Base-by-base conservation (phyloP, 148 eudicot genomes). In the Silene conica region DNA sequence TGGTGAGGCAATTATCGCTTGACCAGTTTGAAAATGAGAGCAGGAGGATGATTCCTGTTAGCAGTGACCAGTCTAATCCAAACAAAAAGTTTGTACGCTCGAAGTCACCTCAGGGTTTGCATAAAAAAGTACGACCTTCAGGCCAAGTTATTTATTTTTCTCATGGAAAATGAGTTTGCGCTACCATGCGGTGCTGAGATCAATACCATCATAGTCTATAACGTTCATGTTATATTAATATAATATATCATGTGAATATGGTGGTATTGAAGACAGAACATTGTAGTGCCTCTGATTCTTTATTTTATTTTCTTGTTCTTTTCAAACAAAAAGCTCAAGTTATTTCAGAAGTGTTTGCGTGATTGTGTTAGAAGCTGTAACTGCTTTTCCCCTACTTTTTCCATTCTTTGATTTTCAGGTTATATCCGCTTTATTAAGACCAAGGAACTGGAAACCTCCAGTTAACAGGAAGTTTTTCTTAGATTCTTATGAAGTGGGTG, bases 21-120 rank as follows among this genome's bases (percentile, higher is more conserved):
- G 97, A 95, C 82, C 97, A 92, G 67, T 95, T 95, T 86, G 98
- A 95, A 87, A 92, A 95, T 80, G 98, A 95, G 85, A 92, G 97
- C 81, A 88, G 98, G 78, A 82, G 98, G 79, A 92, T 92, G 90
- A 67, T 85, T 50, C 97, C 98, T 19, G 58, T 83, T 68, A 83
- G 76, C 26, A 83, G 78, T 81, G 98, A 95, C 75, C 76, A 85
- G 68, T 79, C 90, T 63, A 57, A 83, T 77, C 81, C 87, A 65
- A 77, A 85, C 43, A 95, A 87, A 84, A 92, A 76, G 77, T 82
- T 88, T 73, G 68, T 79, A 4, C 83, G 94, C 78, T 93, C 86
- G 78, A 92, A 77, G 77, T 95, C 97, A 82, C 96, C 97, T 76
- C 93, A 88, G 87, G 97, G 98, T 71, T 87, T 95, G 87, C 98